A percentile compares a stretch with the other conserved stretches of the same genome.
phyloP scores from a whole-genome alignment of 352 stramenopile species.

The Pilasporangium apinafurcum region DNA sequence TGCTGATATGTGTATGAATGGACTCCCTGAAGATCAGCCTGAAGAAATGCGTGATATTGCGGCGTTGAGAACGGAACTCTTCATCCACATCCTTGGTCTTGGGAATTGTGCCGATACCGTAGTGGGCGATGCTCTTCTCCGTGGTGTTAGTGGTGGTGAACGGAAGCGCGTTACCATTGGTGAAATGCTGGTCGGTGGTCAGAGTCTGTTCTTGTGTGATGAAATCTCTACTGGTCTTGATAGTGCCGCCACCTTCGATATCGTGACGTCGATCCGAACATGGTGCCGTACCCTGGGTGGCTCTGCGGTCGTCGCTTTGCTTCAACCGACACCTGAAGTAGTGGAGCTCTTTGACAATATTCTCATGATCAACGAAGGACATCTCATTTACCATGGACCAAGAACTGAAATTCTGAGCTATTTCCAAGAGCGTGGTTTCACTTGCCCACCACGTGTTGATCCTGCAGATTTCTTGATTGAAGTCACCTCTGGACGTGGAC shows the following conservation, averaged over 20 bases:
- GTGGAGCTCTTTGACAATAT: slow-evolving; percentile 95
- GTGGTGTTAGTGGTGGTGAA: slow-evolving; percentile 89
- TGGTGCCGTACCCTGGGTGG: slow-evolving; percentile 30
- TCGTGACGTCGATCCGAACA: slow-evolving; percentile 43
- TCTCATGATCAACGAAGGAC: slow-evolving; percentile 90
- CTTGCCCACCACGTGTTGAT: slow-evolving; percentile 51
- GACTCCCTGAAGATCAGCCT: slow-evolving; percentile 33
- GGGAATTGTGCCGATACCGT: slow-evolving; percentile 88
- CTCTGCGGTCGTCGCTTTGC: slow-evolving; percentile 23
- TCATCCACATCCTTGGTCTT: slow-evolving; percentile 81
- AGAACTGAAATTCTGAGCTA: slow-evolving; percentile 66
- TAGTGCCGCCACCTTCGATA: slow-evolving; percentile 45
- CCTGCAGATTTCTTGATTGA: slow-evolving; percentile 69
- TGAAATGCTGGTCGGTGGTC: slow-evolving; percentile 26
- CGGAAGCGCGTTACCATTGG: slow-evolving; percentile 84
- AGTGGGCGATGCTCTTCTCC: slow-evolving; percentile 80
- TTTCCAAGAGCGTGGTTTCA: slow-evolving; percentile 77
- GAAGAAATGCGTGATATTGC: slow-evolving; percentile 68
- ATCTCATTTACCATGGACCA: slow-evolving; percentile 91
- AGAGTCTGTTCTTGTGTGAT: slow-evolving; percentile 76
- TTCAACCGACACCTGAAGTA: slow-evolving; percentile 82
- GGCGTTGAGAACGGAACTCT: slow-evolving; percentile 51
- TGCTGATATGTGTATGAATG: slow-evolving; percentile 85
- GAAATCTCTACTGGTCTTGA: slow-evolving; percentile 58
- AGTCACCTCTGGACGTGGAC: slow-evolving; percentile 46